Conservation (phyloP, 164 flowering plant species). For the grape (Vitis vinifera) region ASM3070453v1 NC_081817.1:8743001-8743500, state of each 20-base stretch:
- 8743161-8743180: constrained; percentile 6
- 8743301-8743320: constrained; percentile 56
- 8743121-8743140: constrained; percentile 17
- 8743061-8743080: constrained; percentile 6
- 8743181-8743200: constrained; percentile 10
- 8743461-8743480: constrained; percentile 58
- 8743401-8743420: constrained; percentile 79
- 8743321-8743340: constrained; percentile 87
- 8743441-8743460: constrained; percentile 61
- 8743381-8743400: constrained; percentile 55
- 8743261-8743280: constrained; percentile 31
- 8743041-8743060: constrained; percentile 11
- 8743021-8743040: constrained; percentile 1
- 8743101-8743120: not conserved
- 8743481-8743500: constrained; percentile 72
- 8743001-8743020: constrained; percentile 10
- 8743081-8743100: constrained; percentile 10
- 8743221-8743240: constrained; percentile 72
- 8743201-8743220: constrained; percentile 41
- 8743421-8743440: constrained; percentile 71
- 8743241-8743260: constrained; percentile 67
- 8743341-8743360: constrained; percentile 52
- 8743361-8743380: constrained; percentile 60
- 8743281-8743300: constrained; percentile 24
- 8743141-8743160: constrained; percentile 3